phyloP scores from a whole-genome alignment of 1,284 basidiomycete genomes.

The Bjerkandera adusta region DNA sequence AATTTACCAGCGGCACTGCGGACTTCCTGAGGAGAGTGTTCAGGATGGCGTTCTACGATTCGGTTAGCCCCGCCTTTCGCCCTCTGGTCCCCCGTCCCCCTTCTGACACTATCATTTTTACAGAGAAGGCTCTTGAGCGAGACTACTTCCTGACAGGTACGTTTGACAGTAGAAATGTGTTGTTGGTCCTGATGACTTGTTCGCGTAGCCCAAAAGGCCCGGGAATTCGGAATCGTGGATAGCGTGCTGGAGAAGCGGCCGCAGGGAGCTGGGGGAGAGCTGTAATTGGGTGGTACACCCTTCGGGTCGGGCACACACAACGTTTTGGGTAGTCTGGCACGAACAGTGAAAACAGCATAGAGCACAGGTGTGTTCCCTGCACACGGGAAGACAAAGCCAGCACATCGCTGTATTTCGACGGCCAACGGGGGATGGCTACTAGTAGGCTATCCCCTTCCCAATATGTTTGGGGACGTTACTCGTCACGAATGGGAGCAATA shows the following conservation, averaged over 20 bases:
- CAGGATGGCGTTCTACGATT: constrained; percentile 72
- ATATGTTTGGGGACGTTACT: too few relatives aligned
- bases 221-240: constrained; percentile 90
- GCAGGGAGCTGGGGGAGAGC: too few relatives aligned
- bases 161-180: constrained; percentile 17
- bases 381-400: too few relatives aligned
- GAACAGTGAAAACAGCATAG: too few relatives aligned
- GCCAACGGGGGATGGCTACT: too few relatives aligned
- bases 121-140: constrained; percentile 85
- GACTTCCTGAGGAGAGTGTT: constrained; percentile 58
- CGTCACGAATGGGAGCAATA: too few relatives aligned
- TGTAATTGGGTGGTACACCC: too few relatives aligned
- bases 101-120: constrained; percentile 13
- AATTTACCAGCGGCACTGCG: constrained; percentile 84
- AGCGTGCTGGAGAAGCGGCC: constrained; percentile 79
- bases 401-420: too few relatives aligned
- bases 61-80: constrained; percentile 51
- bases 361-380: too few relatives aligned
- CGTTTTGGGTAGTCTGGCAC: too few relatives aligned
- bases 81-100: constrained; percentile 2
- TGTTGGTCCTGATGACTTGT: constrained; percentile 6
- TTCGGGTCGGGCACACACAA: too few relatives aligned
- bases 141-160: constrained; percentile 93
- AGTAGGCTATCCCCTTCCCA: too few relatives aligned
- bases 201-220: constrained; percentile 71